Evolutionary conservation across 2,329 filamentous ascomycete species (phyloP).

Genomic region (Apiospora rasikravindrae): DNA sequence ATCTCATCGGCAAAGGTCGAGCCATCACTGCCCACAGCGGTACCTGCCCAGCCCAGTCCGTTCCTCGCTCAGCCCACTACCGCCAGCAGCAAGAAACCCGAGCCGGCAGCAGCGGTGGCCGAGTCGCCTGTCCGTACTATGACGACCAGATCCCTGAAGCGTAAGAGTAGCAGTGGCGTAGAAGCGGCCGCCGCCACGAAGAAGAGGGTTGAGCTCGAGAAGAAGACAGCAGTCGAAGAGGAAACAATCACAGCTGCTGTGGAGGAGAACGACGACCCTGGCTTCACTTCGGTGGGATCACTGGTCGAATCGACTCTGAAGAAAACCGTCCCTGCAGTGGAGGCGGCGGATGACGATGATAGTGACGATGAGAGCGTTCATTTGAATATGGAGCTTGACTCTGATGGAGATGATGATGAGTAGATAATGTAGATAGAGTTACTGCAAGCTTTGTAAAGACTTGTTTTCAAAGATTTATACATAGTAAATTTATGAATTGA

Average conservation of each 20-base stretch:
- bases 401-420: slow-evolving; percentile 34
- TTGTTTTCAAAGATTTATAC: not conserved
- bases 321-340: not conserved
- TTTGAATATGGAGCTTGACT: slow-evolving; percentile 63
- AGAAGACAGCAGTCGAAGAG: slow-evolving; percentile 28
- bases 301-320: slow-evolving; percentile 22
- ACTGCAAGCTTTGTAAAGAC: no score
- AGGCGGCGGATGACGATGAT: slow-evolving; percentile 48
- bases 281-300: slow-evolving; percentile 20
- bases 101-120: slow-evolving; percentile 31
- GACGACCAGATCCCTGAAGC: slow-evolving; percentile 42
- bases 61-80: slow-evolving; percentile 31
- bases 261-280: slow-evolving; percentile 20
- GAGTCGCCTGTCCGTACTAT: slow-evolving; percentile 20
- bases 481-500: not conserved
- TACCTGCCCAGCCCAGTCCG: slow-evolving; percentile 27
- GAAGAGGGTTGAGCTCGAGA: slow-evolving; percentile 48
- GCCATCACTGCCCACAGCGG: slow-evolving; percentile 19
- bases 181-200: slow-evolving; percentile 32
- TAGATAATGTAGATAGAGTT: not conserved
- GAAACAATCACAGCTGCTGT: not conserved
- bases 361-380: slow-evolving; percentile 59
- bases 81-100: slow-evolving; percentile 27
- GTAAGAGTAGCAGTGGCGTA: slow-evolving; percentile 48
- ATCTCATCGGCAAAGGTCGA: slow-evolving; percentile 19